Conservation (phyloP, 495 filamentous ascomycete species). For the Saxophila tyrrhenica region DNA sequence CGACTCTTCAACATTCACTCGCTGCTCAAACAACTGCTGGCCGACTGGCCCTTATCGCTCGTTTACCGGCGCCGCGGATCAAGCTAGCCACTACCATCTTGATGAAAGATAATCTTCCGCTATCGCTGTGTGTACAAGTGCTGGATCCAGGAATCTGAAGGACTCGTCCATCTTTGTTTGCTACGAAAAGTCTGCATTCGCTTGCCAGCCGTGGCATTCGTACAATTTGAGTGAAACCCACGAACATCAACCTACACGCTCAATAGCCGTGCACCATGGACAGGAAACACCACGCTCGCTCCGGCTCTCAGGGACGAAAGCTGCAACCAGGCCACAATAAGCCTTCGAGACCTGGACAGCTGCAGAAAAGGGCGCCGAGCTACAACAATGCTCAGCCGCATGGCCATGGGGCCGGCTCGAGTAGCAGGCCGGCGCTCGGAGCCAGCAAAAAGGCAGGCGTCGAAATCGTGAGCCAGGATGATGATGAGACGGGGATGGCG, state of each 20-base stretch:
- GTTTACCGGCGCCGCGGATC: background rate
- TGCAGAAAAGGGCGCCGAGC: slow-evolving; percentile 1
- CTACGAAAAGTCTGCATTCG: background rate
- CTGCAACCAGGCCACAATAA: slow-evolving; percentile 5
- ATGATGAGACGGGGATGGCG: slow-evolving; percentile 36
- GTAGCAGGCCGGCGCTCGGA: background rate
- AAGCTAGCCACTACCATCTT: background rate
- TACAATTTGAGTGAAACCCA: background rate
- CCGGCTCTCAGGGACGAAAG: slow-evolving; percentile 7
- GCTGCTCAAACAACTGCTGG: background rate
- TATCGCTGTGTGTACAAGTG: background rate
- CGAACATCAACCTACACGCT: background rate
- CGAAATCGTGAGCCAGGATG: slow-evolving; percentile 7
- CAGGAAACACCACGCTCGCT: slow-evolving; percentile 1
- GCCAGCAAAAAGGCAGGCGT: background rate
- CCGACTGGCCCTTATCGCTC: background rate
- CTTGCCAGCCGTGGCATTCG: background rate
- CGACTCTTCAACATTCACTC: background rate
- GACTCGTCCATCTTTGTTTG: background rate
- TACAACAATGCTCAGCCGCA: slow-evolving; percentile 3
- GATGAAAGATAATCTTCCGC: background rate
- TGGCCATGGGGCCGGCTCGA: background rate
- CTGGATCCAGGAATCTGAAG: background rate
- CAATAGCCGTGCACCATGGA: slow-evolving; percentile 6
- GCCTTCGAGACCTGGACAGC: slow-evolving; percentile 1